Evolutionary conservation across 345 rosid genomes (phyloP), one percentile per base, ranked within the genome.

Genomic region (Camelina laxa): DNA sequence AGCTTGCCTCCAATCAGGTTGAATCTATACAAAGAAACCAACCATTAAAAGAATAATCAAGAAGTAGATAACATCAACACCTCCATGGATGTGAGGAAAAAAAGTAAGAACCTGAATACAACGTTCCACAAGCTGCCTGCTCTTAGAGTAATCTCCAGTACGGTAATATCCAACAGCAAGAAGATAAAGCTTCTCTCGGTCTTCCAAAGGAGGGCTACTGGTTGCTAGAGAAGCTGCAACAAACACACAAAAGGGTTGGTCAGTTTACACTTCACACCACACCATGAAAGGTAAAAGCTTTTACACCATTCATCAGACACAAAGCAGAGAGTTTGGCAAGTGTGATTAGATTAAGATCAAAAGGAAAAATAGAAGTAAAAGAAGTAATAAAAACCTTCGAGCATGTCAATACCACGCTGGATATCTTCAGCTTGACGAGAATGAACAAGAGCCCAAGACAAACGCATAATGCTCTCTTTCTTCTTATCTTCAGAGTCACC

Each of bases 391-490:
- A 22, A 73, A 89, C 96, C 86, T 79, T 88, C 89, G 56, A 91
- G 88, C 97, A 91, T 86, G 42, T 83, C 92, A 16, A 85, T 79
- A 42, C 93, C 97, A 17, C 96, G 93, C 64, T 88, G 96, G 60
- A 88, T 86, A 60, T 89, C 89, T 77, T 87, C 97, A 3, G 84
- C 65, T 71, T 86, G 88, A 10, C 82, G 82, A 9, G 97, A 91
- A 76, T 89, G 97, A 75, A 87, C 96, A 69, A 91, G 96, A 22
- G 93, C 89, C 97, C 97, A 91, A 9, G 97, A 89, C 67, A 91
- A 80, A n/a, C 96, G 65, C 91, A 87, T 91, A 7, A 89, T 77
- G 82, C 89, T 81, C 45, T 89, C 90, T 51, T 67, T 84, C 79
- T 87, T 87, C 38, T 55, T 59, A 15, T 87, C 85, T 58, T 88